phyloP scores from a whole-genome alignment of 495 filamentous ascomycete species.

The Neurospora discreta region DNA sequence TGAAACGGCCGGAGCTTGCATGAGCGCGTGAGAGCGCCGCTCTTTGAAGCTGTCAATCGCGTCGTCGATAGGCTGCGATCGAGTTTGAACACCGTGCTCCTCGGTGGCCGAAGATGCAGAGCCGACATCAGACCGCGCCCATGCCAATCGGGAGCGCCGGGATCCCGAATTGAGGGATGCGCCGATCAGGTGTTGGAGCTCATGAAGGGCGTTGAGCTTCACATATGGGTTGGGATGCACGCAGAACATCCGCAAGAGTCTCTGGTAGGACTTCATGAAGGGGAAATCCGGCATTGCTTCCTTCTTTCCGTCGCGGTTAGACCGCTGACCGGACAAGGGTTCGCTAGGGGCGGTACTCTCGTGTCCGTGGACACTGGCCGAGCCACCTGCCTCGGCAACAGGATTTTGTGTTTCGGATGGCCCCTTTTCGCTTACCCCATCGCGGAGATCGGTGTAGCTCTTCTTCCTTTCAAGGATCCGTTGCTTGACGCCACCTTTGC shows the following conservation, averaged over 20 bases:
- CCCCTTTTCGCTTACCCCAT: constrained; percentile 18
- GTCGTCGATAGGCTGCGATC: constrained; percentile 44
- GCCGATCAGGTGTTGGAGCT: constrained; percentile 70
- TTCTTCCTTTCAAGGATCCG: constrained; percentile 49
- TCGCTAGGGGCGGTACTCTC: constrained; percentile 33
- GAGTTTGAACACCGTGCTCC: constrained; percentile 15
- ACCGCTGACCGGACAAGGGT: constrained; percentile 24
- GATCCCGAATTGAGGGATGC: constrained; percentile 53
- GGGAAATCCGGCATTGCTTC: constrained; percentile 48
- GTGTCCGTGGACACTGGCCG: constrained; percentile 19
- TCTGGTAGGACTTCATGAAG: constrained; percentile 64
- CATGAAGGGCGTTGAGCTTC: constrained; percentile 74
- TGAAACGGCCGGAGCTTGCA: constrained; percentile 22
- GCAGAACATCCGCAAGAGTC: constrained; percentile 75
- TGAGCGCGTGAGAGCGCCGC: constrained; percentile 47
- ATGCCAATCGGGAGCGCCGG: constrained; percentile 19
- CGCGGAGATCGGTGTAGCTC: constrained; percentile 40
- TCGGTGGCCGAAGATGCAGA: constrained; percentile 22
- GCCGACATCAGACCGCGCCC: constrained; percentile 25
- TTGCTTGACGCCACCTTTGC: constrained; percentile 27
- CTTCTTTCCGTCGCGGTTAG: constrained; percentile 24
- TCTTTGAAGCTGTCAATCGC: constrained; percentile 60
- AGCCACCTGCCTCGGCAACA: constrained; percentile 18
- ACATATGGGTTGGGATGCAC: constrained; percentile 79
- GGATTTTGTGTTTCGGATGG: constrained; percentile 20